These are phyloP conservation scores for Pisolithus marmoratus DNA, from an alignment of 768 basidiomycete genomes.

Conservation along the genomic window DNA sequence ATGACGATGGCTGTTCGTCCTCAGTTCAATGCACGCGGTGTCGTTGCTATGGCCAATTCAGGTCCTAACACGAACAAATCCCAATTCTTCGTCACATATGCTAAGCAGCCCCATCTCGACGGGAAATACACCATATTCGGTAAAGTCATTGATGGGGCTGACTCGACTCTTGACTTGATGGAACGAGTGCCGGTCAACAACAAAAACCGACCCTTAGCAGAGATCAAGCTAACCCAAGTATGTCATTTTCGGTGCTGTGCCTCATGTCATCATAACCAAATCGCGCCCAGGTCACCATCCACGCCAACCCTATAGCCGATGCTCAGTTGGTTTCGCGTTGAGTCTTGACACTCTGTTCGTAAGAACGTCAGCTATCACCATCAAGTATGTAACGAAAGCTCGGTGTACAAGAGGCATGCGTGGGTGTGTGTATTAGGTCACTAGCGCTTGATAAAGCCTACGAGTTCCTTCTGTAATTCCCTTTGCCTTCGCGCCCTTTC, in stretches of 20 bases:
- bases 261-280: constrained; percentile 1
- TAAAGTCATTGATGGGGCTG: constrained; percentile 97
- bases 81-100: constrained; percentile 86
- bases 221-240: constrained; percentile 81
- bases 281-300: constrained; percentile 67
- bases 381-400: too few relatives aligned
- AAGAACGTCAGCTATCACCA: too few relatives aligned
- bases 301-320: constrained; percentile 94
- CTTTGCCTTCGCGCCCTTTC: constrained; percentile 76
- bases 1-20: neutral
- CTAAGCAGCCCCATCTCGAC: constrained; percentile 92
- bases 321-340: constrained; percentile 33
- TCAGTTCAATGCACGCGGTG: constrained; percentile 91
- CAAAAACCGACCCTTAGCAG: constrained; percentile 83
- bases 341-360: neutral
- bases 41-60: constrained; percentile 98
- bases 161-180: constrained; percentile 90
- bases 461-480: constrained; percentile 87
- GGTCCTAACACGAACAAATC: constrained; percentile 92
- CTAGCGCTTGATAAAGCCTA: constrained; percentile 77
- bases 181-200: constrained; percentile 86
- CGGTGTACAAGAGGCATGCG: neutral
- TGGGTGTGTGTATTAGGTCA: constrained; percentile 15
- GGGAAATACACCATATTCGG: constrained; percentile 94
- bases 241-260: constrained; percentile 18